phyloP scores from a whole-genome alignment of 1,139 yeast species.

The Kodamaea alishanica region DNA sequence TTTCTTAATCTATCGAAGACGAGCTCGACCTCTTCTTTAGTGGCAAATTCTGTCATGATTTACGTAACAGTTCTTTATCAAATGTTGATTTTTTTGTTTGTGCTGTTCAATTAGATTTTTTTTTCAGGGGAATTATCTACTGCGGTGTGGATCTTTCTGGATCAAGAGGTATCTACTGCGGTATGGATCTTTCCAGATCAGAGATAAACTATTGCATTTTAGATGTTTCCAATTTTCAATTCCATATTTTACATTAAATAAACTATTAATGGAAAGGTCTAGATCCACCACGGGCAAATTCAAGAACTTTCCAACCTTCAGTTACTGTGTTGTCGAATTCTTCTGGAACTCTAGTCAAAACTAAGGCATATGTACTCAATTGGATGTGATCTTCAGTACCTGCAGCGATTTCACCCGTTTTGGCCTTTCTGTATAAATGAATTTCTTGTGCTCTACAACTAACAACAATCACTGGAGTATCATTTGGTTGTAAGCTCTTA shows the following conservation, averaged over 20 bases:
- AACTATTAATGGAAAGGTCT: conserved; percentile 77
- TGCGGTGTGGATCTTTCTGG: background rate
- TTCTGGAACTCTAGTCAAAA: conserved; percentile 87
- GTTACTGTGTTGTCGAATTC: conserved; percentile 87
- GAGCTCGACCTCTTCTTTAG: conserved; percentile 58
- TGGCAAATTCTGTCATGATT: conserved; percentile 40
- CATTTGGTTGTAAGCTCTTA: conserved; percentile 85
- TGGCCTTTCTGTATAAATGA: conserved; percentile 80
- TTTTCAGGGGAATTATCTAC: background rate
- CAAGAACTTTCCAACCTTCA: conserved; percentile 96
- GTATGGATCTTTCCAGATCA: background rate
- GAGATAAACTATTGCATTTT: too few species aligned
- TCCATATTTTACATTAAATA: conserved; percentile 2
- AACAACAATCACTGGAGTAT: conserved; percentile 88
- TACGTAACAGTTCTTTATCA: too few species aligned
- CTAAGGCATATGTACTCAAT: conserved; percentile 94
- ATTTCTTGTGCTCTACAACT: conserved; percentile 97
- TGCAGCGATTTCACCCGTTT: conserved; percentile 93
- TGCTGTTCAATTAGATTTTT: background rate
- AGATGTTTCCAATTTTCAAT: too few species aligned
- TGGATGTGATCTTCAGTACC: conserved; percentile 94
- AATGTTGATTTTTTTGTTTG: background rate
- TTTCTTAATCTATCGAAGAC: conserved; percentile 58
- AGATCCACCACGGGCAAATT: conserved; percentile 92
- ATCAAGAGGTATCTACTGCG: too few species aligned